A percentile compares a stretch with the other conserved stretches of the same genome.
These are phyloP conservation scores for Plantago coronopus DNA, from an alignment of 305 asterid genomes.

Conservation along the genomic window DNA sequence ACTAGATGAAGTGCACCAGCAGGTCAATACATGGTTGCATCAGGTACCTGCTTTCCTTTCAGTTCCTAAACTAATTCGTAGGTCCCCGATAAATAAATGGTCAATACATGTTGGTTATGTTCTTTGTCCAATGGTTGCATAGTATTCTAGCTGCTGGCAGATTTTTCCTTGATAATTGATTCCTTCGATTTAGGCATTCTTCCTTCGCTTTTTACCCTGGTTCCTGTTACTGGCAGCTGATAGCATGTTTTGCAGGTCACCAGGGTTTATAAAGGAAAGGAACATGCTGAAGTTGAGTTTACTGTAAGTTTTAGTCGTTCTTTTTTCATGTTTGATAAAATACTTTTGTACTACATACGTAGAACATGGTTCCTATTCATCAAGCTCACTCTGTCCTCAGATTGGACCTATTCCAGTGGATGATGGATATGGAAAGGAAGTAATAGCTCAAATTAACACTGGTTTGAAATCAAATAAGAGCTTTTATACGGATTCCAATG, in stretches of 20 bases:
- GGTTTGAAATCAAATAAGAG: slow-evolving; percentile 54
- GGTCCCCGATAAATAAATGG: too few relatives aligned
- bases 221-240: slow-evolving; percentile 3
- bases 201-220: neutral
- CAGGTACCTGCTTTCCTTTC: slow-evolving; percentile 43
- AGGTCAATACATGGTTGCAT: slow-evolving; percentile 59
- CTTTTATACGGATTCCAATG: slow-evolving; percentile 78
- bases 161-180: slow-evolving; percentile 16
- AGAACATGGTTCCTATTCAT: slow-evolving; percentile 23
- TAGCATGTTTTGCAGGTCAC: slow-evolving; percentile 46
- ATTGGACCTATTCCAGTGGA: slow-evolving; percentile 83
- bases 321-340: neutral
- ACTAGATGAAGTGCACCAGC: slow-evolving; percentile 80
- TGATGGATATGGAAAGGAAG: slow-evolving; percentile 80
- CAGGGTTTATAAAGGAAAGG: slow-evolving; percentile 74
- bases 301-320: slow-evolving; percentile 40
- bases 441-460: slow-evolving; percentile 56
- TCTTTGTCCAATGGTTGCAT: neutral
- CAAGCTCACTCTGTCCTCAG: slow-evolving; percentile 26
- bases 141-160: slow-evolving; percentile 2
- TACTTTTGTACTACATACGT: slow-evolving; percentile 9
- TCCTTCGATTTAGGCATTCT: neutral
- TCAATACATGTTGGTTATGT: neutral
- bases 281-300: slow-evolving; percentile 79
- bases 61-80: slow-evolving; percentile 11